These are phyloP conservation scores for Geotrichum bryndzae DNA, from an alignment of 1,139 yeast species.

Conservation along the genomic window DNA sequence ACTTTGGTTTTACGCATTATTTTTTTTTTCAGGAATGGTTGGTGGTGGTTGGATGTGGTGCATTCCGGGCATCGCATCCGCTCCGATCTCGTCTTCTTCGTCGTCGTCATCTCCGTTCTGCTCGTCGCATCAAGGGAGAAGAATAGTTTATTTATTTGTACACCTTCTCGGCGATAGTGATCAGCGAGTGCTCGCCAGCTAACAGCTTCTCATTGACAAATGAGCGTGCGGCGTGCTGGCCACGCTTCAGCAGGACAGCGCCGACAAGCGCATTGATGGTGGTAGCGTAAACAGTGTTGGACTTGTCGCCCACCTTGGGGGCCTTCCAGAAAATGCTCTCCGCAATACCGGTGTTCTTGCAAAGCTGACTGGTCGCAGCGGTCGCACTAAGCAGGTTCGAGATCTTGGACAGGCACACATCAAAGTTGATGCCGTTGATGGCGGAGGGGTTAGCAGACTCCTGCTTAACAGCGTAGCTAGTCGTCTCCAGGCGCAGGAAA, in stretches of 20 bases:
- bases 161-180: constrained; percentile 13
- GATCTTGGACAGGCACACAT: constrained; percentile 31
- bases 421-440: constrained; percentile 56
- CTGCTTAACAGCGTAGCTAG: constrained; percentile 44
- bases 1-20: neutral
- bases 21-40: neutral
- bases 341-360: constrained; percentile 29
- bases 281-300: constrained; percentile 56
- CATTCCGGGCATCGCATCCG: neutral
- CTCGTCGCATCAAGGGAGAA: neutral
- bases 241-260: constrained; percentile 66
- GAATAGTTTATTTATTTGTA: constrained; percentile 9
- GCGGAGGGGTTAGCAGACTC: constrained; percentile 37
- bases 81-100: neutral
- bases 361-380: constrained; percentile 41
- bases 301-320: constrained; percentile 26
- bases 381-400: constrained; percentile 32
- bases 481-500: constrained; percentile 54
- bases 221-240: constrained; percentile 38
- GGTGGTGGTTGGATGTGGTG: constrained; percentile 1
- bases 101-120: neutral
- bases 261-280: constrained; percentile 74
- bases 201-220: constrained; percentile 33
- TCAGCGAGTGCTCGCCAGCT: constrained; percentile 20
- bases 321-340: constrained; percentile 66